These are phyloP conservation scores for Populus tomentosa DNA, from an alignment of 441 rosid genomes.

Conservation along the genomic window DNA sequence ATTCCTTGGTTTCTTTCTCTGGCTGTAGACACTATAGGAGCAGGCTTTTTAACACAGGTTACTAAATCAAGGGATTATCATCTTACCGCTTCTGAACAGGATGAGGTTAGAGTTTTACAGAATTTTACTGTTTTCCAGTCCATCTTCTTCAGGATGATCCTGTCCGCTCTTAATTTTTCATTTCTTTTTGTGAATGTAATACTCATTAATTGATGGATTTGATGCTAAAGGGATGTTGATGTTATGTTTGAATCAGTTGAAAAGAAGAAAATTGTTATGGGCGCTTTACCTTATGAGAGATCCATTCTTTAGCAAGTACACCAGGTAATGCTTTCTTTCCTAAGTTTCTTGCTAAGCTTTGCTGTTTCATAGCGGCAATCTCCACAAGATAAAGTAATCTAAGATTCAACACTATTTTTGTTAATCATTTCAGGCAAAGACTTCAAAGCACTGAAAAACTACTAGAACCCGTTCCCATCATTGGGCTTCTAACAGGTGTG, in stretches of 20 bases:
- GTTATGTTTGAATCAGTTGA: slow-evolving; percentile 44
- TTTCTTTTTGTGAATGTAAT: neutral
- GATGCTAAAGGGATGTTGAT: slow-evolving; percentile 9
- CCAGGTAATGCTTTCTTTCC: slow-evolving; percentile 40
- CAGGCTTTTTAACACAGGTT: slow-evolving; percentile 47
- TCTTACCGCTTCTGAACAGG: slow-evolving; percentile 52
- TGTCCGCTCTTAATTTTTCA: neutral
- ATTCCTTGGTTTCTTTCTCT: slow-evolving; percentile 85
- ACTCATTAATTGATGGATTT: neutral
- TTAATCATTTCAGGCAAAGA: slow-evolving; percentile 53
- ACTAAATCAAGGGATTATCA: slow-evolving; percentile 26
- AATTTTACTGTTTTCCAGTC: slow-evolving; percentile 6
- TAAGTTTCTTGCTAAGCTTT: neutral
- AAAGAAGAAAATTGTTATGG: slow-evolving; percentile 83
- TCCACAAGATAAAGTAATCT: neutral
- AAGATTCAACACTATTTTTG: slow-evolving; percentile 5
- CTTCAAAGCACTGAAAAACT: slow-evolving; percentile 61
- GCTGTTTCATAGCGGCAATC: neutral
- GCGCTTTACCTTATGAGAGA: slow-evolving; percentile 95
- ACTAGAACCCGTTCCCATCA: slow-evolving; percentile 65
- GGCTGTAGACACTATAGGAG: slow-evolving; percentile 56
- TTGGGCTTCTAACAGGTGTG: slow-evolving; percentile 75
- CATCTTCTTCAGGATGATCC: neutral
- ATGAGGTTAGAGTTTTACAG: slow-evolving; percentile 56
- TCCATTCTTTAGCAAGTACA: slow-evolving; percentile 84